Conservation (phyloP, 2,329 filamentous ascomycete genomes). For the Hymenoscyphus repandus region DNA sequence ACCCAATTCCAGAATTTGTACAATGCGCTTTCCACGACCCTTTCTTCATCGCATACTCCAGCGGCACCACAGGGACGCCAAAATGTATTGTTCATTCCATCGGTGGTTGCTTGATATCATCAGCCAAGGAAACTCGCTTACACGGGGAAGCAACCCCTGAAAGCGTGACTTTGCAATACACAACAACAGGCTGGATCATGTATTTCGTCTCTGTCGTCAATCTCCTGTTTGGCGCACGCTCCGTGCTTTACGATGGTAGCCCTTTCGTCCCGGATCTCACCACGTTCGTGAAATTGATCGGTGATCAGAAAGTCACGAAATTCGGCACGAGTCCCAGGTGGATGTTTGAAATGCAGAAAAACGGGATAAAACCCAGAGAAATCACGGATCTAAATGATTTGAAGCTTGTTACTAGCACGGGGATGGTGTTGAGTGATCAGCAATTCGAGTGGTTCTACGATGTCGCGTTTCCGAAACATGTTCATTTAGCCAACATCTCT, state of each 20-base stretch:
- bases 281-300: constrained; percentile 57
- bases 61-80: constrained; percentile 75
- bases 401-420: constrained; percentile 62
- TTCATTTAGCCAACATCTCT: constrained; percentile 68
- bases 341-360: constrained; percentile 66
- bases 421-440: constrained; percentile 74
- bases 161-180: constrained; percentile 51
- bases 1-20: constrained; percentile 18
- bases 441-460: constrained; percentile 76
- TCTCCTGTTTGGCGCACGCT: constrained; percentile 54
- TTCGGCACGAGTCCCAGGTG: constrained; percentile 74
- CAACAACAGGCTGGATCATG: constrained; percentile 82
- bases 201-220: constrained; percentile 59
- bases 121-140: constrained; percentile 54
- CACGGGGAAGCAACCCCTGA: constrained; percentile 42
- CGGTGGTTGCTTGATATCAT: constrained; percentile 57
- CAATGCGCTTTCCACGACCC: constrained; percentile 52
- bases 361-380: constrained; percentile 55
- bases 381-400: constrained; percentile 54
- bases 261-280: constrained; percentile 67
- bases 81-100: constrained; percentile 81
- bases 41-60: constrained; percentile 71
- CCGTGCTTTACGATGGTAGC: constrained; percentile 76
- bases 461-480: constrained; percentile 56
- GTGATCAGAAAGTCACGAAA: constrained; percentile 61